Conservation (phyloP, 805 yeast genomes). For the Starmerella sp. region DNA sequence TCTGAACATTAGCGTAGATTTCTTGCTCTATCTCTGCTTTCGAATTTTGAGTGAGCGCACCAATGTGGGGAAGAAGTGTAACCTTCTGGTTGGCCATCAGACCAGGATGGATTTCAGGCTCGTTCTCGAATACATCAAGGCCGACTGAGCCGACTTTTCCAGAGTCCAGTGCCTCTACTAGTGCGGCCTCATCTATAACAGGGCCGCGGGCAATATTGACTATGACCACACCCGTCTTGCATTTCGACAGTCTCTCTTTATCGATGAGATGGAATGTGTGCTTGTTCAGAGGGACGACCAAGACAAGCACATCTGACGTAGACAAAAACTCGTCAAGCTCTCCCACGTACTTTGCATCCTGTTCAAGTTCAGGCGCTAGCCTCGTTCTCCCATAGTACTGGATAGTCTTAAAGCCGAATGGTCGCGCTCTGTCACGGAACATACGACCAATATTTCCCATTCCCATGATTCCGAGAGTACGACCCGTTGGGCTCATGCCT, state of each 20-base stretch:
- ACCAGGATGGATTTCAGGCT: constrained; percentile 49
- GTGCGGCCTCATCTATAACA: constrained; percentile 48
- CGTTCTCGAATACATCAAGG: constrained; percentile 54
- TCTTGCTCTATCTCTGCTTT: constrained; percentile 61
- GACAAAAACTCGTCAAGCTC: constrained; percentile 48
- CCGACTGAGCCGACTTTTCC: constrained; percentile 52
- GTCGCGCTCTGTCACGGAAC: constrained; percentile 38
- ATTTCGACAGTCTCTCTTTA: constrained; percentile 45
- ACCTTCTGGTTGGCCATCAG: constrained; percentile 40
- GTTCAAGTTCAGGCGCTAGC: constrained; percentile 37
- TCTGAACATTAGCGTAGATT: constrained; percentile 51
- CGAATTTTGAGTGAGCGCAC: constrained; percentile 68
- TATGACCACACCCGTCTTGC: constrained; percentile 69
- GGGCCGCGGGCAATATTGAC: constrained; percentile 87
- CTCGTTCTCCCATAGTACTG: constrained; percentile 40
- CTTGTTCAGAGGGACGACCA: constrained; percentile 67
- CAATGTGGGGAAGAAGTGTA: constrained; percentile 79
- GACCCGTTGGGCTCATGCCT: constrained; percentile 42
- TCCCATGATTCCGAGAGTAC: constrained; percentile 47
- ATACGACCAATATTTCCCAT: constrained; percentile 54
- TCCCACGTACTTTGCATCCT: constrained; percentile 33
- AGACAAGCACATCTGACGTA: constrained; percentile 55
- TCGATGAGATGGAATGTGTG: constrained; percentile 61
- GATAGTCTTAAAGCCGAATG: constrained; percentile 40
- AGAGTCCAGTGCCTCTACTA: constrained; percentile 38